These are phyloP conservation scores for Epipyxis sp. DNA, from an alignment of 108 stramenopile species.

Conservation along the genomic window DNA sequence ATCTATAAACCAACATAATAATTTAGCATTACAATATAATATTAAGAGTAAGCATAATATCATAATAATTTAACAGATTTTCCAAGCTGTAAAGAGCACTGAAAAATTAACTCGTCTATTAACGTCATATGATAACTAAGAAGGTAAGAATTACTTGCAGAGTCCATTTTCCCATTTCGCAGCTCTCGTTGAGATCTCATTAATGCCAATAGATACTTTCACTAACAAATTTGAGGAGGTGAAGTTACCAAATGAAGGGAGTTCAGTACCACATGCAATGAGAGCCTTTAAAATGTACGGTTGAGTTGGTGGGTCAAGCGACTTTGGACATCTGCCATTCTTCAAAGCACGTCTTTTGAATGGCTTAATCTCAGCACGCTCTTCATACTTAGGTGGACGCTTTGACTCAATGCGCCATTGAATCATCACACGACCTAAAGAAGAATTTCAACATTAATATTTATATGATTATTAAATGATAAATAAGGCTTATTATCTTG, in stretches of 20 bases:
- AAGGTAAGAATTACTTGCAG: too few species aligned
- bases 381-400: conserved; percentile 32
- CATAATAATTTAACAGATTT: too few species aligned
- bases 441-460: too few species aligned
- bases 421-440: conserved; percentile 3
- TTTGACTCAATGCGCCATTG: conserved; percentile 13
- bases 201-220: conserved; percentile 38
- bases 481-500: too few species aligned
- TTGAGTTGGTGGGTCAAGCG: conserved; percentile 20
- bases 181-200: conserved; percentile 33
- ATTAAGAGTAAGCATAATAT: too few species aligned
- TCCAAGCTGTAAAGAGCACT: too few species aligned
- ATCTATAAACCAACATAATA: not conserved
- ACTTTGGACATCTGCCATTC: not conserved
- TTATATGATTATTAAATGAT: too few species aligned
- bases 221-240: conserved; percentile 32
- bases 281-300: conserved; percentile 36
- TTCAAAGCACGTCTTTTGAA: conserved; percentile 22
- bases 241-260: conserved; percentile 36
- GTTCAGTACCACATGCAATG: conserved; percentile 41
- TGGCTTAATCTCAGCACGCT: conserved; percentile 4
- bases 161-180: conserved; percentile 31
- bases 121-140: too few species aligned
- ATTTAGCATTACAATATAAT: too few species aligned
- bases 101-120: too few species aligned